Percentiles rank a stretch among this genome's conserved stretches.
Conservation (phyloP, 768 basidiomycete species). For the Rhizopogon salebrosus region DNA sequence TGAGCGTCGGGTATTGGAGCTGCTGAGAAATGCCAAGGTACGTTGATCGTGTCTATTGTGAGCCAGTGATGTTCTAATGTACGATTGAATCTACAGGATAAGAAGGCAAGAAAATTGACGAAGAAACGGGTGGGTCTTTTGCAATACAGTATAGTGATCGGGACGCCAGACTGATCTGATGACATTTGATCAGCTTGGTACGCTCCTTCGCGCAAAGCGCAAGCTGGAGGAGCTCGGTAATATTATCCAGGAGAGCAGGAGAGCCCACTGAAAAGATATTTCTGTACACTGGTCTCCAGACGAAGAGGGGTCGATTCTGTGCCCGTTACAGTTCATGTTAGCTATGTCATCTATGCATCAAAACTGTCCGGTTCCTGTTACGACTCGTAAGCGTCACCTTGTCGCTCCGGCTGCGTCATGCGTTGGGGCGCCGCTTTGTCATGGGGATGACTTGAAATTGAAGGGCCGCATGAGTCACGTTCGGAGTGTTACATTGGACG, state of each 20-base stretch:
- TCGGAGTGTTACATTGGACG: no score
- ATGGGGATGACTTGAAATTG: background rate
- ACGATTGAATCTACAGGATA: conserved; percentile 56
- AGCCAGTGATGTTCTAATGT: background rate
- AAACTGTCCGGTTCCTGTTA: background rate
- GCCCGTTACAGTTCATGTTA: conserved; percentile 5
- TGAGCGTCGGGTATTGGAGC: conserved; percentile 95
- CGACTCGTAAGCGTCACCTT: no score
- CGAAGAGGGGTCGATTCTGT: background rate
- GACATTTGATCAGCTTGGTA: conserved; percentile 66
- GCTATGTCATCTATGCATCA: conserved; percentile 8
- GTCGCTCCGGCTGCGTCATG: background rate
- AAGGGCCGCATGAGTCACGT: background rate
- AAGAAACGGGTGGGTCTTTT: conserved; percentile 89
- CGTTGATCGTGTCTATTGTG: conserved; percentile 20
- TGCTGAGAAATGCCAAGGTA: conserved; percentile 96
- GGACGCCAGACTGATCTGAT: background rate
- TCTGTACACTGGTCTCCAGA: background rate
- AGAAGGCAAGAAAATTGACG: conserved; percentile 98
- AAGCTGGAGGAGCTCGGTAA: conserved; percentile 94
- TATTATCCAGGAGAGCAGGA: conserved; percentile 91
- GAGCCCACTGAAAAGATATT: conserved; percentile 43
- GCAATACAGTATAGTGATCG: background rate
- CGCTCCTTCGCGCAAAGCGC: conserved; percentile 96
- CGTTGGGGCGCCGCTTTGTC: background rate